Base-by-base conservation (phyloP, 495 filamentous ascomycete genomes). In the Cercophora samala region DNA sequence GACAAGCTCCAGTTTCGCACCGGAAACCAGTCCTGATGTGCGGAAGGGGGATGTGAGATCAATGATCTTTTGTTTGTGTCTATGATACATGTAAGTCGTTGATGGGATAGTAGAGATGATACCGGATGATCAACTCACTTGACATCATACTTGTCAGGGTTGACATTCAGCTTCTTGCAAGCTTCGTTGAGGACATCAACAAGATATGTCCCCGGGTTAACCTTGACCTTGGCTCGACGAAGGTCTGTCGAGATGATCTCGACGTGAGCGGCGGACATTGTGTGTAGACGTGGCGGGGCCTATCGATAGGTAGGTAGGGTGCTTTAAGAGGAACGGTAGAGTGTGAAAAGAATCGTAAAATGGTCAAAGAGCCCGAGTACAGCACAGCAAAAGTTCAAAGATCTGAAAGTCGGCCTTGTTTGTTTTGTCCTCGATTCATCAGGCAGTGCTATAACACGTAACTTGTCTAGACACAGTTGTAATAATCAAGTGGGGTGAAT, bases 1-100 rank as follows among this genome's bases (percentile, higher is more conserved):
- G n/a, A 97, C 89, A 58, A 98, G 90, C 70, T 99, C 93, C 22
- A 99, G 85, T 70, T 96, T 97, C 25, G 95, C 93, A 29, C 95
- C 95, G 18, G 92, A 85, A 5, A 83, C 82, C 13, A 99, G 87
- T 63, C 93, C 93, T 1, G 93, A 91, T 37, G 94, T 89, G n/a
- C 94, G 90, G 76, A 91, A 90, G 42, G 89, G 88, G 19, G 90
- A 85, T 15, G 93, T 93, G 9, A 98, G 83, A 73, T 97, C 92
- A 15, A 99, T 77, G 29, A 87, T 82, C 73, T 93, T 96, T 70
- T 91, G 88, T 74, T 91, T 93, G 70, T 93, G 82, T 70, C 91
- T 93, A 67, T 19, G 17, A 62, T 55, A 70, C n/a, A 69, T 42
- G n/a, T 62, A 42, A 37, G 26, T 22, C 29, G 4, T 8, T 18